Evolutionary conservation across 2,329 filamentous ascomycete genomes (phyloP).

Genomic region (Aureobasidium sp.): DNA sequence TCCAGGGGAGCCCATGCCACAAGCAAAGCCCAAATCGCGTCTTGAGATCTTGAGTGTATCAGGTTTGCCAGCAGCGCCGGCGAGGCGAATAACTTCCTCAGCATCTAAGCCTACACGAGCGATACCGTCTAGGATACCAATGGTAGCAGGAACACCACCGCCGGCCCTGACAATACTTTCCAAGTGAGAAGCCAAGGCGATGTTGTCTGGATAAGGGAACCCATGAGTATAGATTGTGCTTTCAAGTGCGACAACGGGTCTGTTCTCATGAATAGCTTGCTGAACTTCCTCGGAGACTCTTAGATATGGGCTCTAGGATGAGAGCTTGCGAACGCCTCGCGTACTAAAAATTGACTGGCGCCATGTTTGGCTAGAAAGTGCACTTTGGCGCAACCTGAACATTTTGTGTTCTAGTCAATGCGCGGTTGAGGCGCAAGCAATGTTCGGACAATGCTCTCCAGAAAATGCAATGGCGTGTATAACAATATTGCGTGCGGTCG

Average conservation of each 20-base stretch:
- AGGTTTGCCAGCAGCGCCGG: conserved; percentile 45
- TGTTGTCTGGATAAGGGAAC: conserved; percentile 62
- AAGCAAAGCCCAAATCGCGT: conserved; percentile 74
- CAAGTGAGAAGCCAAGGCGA: conserved; percentile 68
- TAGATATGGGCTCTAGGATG: conserved; percentile 40
- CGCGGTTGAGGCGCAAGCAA: background rate
- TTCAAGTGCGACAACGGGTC: conserved; percentile 85
- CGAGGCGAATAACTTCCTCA: conserved; percentile 65
- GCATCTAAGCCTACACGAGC: conserved; percentile 69
- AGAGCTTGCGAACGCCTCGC: background rate
- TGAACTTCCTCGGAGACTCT: conserved; percentile 73
- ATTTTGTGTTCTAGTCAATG: background rate
- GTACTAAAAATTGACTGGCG: background rate
- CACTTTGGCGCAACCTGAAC: background rate
- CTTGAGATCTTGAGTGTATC: conserved; percentile 75
- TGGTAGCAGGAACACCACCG: conserved; percentile 81
- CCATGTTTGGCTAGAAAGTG: background rate
- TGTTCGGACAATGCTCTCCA: background rate
- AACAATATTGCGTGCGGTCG: background rate
- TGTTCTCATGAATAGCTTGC: conserved; percentile 63
- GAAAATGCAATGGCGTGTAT: background rate
- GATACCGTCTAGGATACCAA: conserved; percentile 76
- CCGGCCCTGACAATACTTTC: conserved; percentile 72
- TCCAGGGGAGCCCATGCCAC: conserved; percentile 61
- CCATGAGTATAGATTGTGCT: conserved; percentile 95